Evolutionary conservation across 1,284 basidiomycete species (phyloP).

Genomic region (Lentinula novae-zelandiae): DNA sequence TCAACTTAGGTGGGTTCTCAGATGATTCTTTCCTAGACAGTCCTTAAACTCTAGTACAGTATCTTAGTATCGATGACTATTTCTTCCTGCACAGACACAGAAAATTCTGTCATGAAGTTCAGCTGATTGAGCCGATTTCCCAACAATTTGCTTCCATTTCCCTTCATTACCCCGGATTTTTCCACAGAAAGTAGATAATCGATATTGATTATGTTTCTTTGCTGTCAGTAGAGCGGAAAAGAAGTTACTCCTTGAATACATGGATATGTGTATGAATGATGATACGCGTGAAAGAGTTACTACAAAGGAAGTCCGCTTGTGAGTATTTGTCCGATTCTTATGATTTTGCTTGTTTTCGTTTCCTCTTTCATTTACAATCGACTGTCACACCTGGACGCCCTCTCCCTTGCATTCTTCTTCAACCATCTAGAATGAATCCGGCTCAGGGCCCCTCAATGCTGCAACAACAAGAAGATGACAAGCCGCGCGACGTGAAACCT

Average conservation of each 20-base stretch:
- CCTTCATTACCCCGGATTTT: not conserved
- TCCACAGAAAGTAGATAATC: not conserved
- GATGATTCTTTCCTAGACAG: too few species aligned
- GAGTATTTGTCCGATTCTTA: constrained; percentile 10
- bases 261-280: not conserved
- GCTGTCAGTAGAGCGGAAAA: not conserved
- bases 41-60: not conserved
- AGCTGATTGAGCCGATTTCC: not conserved
- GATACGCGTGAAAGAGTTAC: not conserved
- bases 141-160: not conserved
- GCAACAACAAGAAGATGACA: constrained; percentile 36
- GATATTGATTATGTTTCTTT: not conserved
- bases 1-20: too few species aligned
- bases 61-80: not conserved
- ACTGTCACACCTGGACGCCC: not conserved
- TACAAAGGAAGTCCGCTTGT: not conserved
- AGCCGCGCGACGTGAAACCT: constrained; percentile 56
- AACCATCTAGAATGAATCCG: constrained; percentile 8
- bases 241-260: not conserved
- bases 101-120: not conserved
- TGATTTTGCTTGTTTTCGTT: not conserved
- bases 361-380: constrained; percentile 3
- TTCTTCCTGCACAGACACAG: not conserved
- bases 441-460: not conserved
- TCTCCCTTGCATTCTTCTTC: not conserved